phyloP scores from a whole-genome alignment of 805 yeast species.

The Starmera quercuum region DNA sequence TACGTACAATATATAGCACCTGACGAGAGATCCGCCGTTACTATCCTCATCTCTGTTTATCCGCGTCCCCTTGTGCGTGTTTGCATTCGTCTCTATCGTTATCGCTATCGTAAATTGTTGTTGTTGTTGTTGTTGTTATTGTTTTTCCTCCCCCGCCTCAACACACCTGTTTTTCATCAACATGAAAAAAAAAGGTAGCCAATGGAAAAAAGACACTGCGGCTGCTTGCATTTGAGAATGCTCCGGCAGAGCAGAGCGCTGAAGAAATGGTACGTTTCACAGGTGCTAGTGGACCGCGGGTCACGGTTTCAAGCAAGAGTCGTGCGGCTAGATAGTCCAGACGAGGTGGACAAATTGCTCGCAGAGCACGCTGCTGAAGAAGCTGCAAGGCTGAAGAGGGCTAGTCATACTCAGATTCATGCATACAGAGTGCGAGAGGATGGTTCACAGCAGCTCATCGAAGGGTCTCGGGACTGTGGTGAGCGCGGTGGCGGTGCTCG shows the following conservation, averaged over 20 bases:
- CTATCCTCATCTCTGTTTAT: too few species aligned
- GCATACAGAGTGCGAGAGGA: slow-evolving; percentile 54
- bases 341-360: slow-evolving; percentile 37
- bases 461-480: slow-evolving; percentile 64
- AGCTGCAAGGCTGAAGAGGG: slow-evolving; percentile 42
- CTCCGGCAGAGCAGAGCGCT: not conserved
- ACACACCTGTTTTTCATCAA: too few species aligned
- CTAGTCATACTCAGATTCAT: slow-evolving; percentile 65
- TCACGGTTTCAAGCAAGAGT: slow-evolving; percentile 66
- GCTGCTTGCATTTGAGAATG: too few species aligned
- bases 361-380: slow-evolving; percentile 34
- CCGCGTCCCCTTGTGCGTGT: too few species aligned
- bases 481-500: slow-evolving; percentile 70
- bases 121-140: too few species aligned
- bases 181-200: too few species aligned
- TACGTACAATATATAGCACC: too few species aligned
- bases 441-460: slow-evolving; percentile 4
- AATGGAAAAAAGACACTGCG: too few species aligned
- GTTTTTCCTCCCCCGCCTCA: too few species aligned
- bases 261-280: slow-evolving; percentile 32
- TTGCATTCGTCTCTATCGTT: too few species aligned
- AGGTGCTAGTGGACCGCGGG: slow-evolving; percentile 38
- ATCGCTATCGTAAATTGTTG: too few species aligned
- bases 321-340: slow-evolving; percentile 27
- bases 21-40: too few species aligned